Base-by-base conservation (phyloP, 495 filamentous ascomycete genomes). In the Trypethelium eluteriae region DNA sequence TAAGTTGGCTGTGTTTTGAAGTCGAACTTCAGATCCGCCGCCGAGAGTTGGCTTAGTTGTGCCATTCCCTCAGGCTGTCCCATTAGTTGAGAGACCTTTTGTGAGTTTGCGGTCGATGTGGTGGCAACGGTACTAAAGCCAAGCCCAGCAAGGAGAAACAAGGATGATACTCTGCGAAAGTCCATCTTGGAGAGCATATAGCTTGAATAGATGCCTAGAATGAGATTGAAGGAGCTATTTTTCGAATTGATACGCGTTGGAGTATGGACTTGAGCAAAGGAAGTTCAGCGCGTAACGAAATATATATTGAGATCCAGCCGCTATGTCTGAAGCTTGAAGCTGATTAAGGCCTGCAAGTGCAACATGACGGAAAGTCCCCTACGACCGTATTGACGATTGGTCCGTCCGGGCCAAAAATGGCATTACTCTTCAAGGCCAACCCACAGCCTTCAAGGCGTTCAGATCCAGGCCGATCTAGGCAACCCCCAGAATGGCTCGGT, bases 1-100 rank as follows among this genome's bases (percentile, higher is more conserved):
- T 75, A 76, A 39, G 62, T 65, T 14, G 66, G 59, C 65, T 78
- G 50, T 53, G 66, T 66, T 67, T 34, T 57, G 73, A 81, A 82
- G 71, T 82, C 75, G 67, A 79, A 84, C 53, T 59, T 59, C 18
- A 59, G 18, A 59, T 59, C 53, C 3, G 53, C 53, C 36, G 53
- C 53, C 10, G 53, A 59, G 5, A 59, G 53, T 18, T 35, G 53
- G 18, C 36, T 59, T 9, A 59, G 53, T 18, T 59, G 53, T 7
- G 53, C 53, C 18, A 59, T 1, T 10, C 53, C 53, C 53, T 59
- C 53, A 7, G 53, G 53, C 32, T 59, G 53, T 14, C 36, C 53
- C 32, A 59, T 7, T 2, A 59, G 32, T 36, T 59, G 53, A 32
- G 53, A n/a, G 32, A 36, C 53, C 53, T 59, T 59, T 14, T 36